A percentile compares a stretch with the other conserved stretches of the same genome.
Evolutionary conservation across 495 filamentous ascomycete species (phyloP).

Genomic region (Tirmania nivea): DNA sequence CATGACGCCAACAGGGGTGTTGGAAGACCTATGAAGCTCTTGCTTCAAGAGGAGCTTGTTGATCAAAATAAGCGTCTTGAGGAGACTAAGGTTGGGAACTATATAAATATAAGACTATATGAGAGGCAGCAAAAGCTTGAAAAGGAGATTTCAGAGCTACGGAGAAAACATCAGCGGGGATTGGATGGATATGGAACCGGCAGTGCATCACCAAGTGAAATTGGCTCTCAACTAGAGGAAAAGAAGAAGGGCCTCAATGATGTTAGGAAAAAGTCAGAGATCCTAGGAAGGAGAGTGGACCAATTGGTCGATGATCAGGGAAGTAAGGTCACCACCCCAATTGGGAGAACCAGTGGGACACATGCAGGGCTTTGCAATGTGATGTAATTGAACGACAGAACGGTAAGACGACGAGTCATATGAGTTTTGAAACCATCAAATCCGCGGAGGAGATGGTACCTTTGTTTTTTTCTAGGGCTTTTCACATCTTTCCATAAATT

Average conservation of each 20-base stretch:
- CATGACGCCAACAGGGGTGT: conserved; percentile 2
- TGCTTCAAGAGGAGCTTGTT: conserved; percentile 22
- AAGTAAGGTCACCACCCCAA: neutral
- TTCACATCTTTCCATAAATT: no score
- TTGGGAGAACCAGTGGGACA: neutral
- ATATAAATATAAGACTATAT: neutral
- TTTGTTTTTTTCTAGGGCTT: no score
- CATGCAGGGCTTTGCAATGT: neutral
- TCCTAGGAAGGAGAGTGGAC: neutral
- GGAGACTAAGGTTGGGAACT: conserved; percentile 21
- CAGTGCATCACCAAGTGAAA: neutral
- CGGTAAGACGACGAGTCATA: no score
- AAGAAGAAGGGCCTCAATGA: neutral
- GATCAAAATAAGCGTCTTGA: conserved; percentile 16
- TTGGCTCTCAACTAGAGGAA: neutral
- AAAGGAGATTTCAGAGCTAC: neutral
- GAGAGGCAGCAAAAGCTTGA: neutral
- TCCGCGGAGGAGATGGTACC: no score
- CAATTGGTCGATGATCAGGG: neutral
- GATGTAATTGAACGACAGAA: neutral
- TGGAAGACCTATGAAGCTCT: conserved; percentile 14
- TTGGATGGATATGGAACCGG: neutral
- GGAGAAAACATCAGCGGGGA: neutral
- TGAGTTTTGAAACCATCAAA: no score
- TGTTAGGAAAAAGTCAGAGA: neutral